Evolutionary conservation across 1,284 basidiomycete species (phyloP), one percentile per base, ranked within the genome.

Genomic region (Leucoagaricus sp.): DNA sequence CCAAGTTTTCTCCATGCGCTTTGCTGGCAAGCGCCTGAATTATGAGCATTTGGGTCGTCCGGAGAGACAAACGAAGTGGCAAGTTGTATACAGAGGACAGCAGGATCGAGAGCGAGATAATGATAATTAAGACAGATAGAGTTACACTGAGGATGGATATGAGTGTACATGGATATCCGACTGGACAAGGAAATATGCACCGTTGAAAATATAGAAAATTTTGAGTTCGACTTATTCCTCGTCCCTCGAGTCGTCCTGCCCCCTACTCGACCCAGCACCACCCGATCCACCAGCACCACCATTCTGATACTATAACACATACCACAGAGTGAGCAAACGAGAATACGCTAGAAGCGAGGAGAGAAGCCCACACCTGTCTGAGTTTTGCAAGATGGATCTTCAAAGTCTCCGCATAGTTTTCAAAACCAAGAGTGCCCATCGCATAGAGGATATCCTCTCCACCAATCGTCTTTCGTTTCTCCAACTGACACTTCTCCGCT

Each of bases 401-500:
- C 53, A 96, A 75, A 25, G 91, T 88, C 74, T 94, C 90, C 49
- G 90, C 88, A 69, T 98, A 98, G 67, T 98, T 94, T 65, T 98
- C 95, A 64, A 99, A 98, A 6, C 96, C 96, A 21, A 98, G 79
- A 9, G 89, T 85, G 33, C 82, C 75, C 87, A 96, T 91, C 6
- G 94, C 93, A 64, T 93, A 91, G 52, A 96, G 73, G 47, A 96
- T 92, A 68, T 95, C 93, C 76, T 92, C 93, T 17, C 94, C 94
- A 17, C 93, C 94, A 50, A 97, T 94, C 38, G 79, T 81, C 64
- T 80, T 80, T 33, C 79, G 69, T 71, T 95, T 95, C 74, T 95
- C 93, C 60, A 90, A 78, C 65, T 89, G 85, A 64, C 93, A 94
- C 65, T 92, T 91, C 73, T 96, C 93, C 19, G 89, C 89, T 2